phyloP scores from a whole-genome alignment of 1,284 basidiomycete species.

The Takashimella tepidaria region DNA sequence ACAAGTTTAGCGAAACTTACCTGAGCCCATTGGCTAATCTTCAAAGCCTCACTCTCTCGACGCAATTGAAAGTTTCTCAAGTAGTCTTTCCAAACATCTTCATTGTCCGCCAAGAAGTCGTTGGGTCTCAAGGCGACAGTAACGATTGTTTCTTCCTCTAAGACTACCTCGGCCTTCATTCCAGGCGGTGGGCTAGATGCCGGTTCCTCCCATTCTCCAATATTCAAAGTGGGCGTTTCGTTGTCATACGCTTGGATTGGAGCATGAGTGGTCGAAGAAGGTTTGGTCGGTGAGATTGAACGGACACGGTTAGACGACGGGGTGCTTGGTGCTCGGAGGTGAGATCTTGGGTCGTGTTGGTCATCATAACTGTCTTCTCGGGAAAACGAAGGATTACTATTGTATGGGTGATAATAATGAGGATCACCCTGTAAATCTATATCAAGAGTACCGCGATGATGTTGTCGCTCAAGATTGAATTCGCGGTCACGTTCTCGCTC shows the following conservation, averaged over 20 bases:
- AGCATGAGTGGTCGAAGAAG: too few species aligned
- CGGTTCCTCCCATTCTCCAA: background rate
- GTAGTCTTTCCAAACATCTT: slow-evolving; percentile 39
- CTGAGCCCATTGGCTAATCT: slow-evolving; percentile 16
- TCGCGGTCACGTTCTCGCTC: background rate
- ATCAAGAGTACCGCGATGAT: too few species aligned
- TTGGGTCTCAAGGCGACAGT: slow-evolving; percentile 18
- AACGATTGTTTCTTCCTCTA: background rate
- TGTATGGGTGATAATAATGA: too few species aligned
- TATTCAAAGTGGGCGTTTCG: too few species aligned
- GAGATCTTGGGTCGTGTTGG: too few species aligned
- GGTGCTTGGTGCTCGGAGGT: too few species aligned
- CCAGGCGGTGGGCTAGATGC: background rate
- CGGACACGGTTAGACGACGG: background rate
- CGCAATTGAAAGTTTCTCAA: slow-evolving; percentile 35
- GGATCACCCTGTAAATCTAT: too few species aligned
- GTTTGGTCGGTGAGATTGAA: background rate
- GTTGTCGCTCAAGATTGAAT: too few species aligned
- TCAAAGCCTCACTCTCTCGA: slow-evolving; percentile 33
- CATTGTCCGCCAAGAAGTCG: slow-evolving; percentile 27
- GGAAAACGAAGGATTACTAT: background rate
- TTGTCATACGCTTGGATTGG: too few species aligned
- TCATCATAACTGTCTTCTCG: too few species aligned
- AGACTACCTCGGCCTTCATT: background rate
- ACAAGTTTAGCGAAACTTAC: slow-evolving; percentile 3